Evolutionary conservation across 805 yeast species (phyloP), one percentile per base, ranked within the genome.

Genomic region (Debaryomyces prosopidis): DNA sequence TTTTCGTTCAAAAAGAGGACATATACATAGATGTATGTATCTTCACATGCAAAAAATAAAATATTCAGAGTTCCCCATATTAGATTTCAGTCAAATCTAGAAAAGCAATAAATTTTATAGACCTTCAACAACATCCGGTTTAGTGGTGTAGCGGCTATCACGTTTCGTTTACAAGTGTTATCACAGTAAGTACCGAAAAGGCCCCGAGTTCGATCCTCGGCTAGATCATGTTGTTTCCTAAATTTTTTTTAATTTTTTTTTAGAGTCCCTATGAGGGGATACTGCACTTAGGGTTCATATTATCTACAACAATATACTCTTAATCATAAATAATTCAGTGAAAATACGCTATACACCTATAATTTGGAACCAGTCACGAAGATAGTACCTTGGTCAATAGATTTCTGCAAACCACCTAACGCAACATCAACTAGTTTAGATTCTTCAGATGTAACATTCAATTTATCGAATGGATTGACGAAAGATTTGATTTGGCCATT

Each of bases 151-250:
- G 70, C 68, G 71, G 71, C 65, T 66, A 66, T 65, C 68, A 65
- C 71, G 70, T 64, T 64, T 65, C 70, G 69, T 66, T 66, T 65
- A 66, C 71, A 66, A 50, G 62, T 60, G 66, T 44, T 45, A 31
- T 37, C 63, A 54, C 60, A 55, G 66, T 63, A 62, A 65, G 60
- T 51, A 44, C 71, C 69, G 70, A 65, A 64, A 64, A 66, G 72
- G 70, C 62, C 72, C 71, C 69, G 71, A 65, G 72, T 66, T 66
- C 71, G 71, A 66, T 64, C 70, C 72, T 65, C 71, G 69, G 71
- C 66, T 63, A 63, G 63, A 64, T 65, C 70, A 66, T 41, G 40
- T 46, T 53, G 47, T 52, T 43, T 45, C 45, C 51, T 49, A 46
- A 43, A 47, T 40, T 36, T 43, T 35, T 31, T 26, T 15, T 14